Base-by-base conservation (phyloP, 768 basidiomycete genomes). In the Hydnomerulius pinastri region DNA sequence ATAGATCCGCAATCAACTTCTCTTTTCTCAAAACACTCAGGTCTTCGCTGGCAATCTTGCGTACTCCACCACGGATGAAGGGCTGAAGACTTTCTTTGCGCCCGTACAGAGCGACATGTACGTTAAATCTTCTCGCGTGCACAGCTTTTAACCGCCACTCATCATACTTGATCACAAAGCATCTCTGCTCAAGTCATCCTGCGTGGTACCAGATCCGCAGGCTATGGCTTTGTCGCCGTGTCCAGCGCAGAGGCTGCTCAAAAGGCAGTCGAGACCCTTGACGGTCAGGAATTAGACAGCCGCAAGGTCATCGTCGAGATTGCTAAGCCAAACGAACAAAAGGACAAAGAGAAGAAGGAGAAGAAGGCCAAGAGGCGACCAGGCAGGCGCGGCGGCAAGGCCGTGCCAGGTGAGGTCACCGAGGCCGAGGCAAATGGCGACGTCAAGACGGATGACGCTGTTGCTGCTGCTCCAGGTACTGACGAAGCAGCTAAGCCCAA, bases 41-140 rank as follows among this genome's bases (percentile, higher is more conserved):
- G 90, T 93, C 77, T 95, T 95, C 72, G 90, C 86, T 67, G 93
- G 93, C 63, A 96, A 96, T 77, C 92, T 96, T 79, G 84, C 91
- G 77, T 96, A 94, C 74, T 78, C 85, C 67, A 92, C 90, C 61
- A 91, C 88, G 79, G 90, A 92, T 80, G 88, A 92, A 75, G 90
- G 90, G 84, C 87, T 96, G 77, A 89, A 83, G 86, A 77, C 89
- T 72, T 88, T 96, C 80, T 96, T 95, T 80, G 87, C 80, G 72
- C 87, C 88, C 68, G 86, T 92, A 67, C 78, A 82, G 72, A 82
- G 75, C 77, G 91, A 92, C 73, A 86, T 95, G 93, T 95, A 78
- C 66, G 87, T 82, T 65, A 63, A 54, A 28, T 48, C 30, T 46
- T 32, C 30, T 43, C 41, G 40, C 44, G 13, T n/a, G 13, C 44